A percentile compares a stretch with the other conserved stretches of the same genome.
Conservation (phyloP, 169 alveolate species). For the Plasmodium blacklocki region DNA sequence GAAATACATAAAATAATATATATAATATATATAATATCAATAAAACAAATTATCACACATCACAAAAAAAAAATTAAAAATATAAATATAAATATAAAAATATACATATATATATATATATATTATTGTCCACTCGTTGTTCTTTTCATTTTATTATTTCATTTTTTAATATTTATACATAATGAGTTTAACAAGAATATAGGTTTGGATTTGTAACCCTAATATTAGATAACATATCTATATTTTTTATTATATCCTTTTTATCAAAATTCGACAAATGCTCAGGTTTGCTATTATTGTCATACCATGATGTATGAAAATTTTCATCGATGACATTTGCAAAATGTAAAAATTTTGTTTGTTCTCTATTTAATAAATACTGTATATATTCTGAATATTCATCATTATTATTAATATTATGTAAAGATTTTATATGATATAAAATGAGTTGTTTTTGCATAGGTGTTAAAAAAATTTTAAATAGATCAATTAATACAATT, state of each 20-base stretch:
- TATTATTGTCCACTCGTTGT: too few species aligned
- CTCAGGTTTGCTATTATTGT: slow-evolving; percentile 8
- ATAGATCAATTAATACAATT: slow-evolving; percentile 53
- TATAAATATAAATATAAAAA: neutral
- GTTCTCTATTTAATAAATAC: slow-evolving; percentile 38
- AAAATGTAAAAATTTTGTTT: slow-evolving; percentile 17
- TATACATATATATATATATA: too few species aligned
- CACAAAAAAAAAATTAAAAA: neutral
- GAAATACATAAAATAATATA: too few species aligned
- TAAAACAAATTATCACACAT: neutral
- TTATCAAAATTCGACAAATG: slow-evolving; percentile 20
- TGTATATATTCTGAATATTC: slow-evolving; percentile 50
- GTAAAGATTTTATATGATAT: slow-evolving; percentile 46
- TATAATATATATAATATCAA: too few species aligned
- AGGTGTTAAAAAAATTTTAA: slow-evolving; percentile 60
- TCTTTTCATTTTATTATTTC: too few species aligned
- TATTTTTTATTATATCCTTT: slow-evolving; percentile 28
- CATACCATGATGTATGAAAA: neutral
- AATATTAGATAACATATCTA: slow-evolving; percentile 35
- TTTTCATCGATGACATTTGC: slow-evolving; percentile 19
- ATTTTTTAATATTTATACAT: too few species aligned
- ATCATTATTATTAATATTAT: slow-evolving; percentile 25
- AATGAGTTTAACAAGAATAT: neutral
- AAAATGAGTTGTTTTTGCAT: slow-evolving; percentile 65
- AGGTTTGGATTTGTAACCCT: slow-evolving; percentile 29